These are phyloP conservation scores for Cystobasidium sp. DNA, from an alignment of 1,284 basidiomycete genomes.

Conservation along the genomic window DNA sequence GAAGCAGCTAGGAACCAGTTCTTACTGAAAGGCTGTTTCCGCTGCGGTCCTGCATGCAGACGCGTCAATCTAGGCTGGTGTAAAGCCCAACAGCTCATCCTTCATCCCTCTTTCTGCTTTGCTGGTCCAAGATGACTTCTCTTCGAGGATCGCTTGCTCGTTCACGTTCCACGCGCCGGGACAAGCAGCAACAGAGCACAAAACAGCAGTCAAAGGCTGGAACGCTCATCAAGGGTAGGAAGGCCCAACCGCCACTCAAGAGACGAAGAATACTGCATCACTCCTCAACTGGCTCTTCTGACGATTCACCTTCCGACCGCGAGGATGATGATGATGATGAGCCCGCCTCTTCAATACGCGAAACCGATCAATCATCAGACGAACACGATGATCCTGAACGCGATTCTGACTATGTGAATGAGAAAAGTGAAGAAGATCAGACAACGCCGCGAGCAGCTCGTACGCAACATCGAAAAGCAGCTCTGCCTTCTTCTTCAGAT, in stretches of 20 bases:
- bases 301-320: not conserved
- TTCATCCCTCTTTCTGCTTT: not conserved
- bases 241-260: slow-evolving; percentile 23
- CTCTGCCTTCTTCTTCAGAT: slow-evolving; percentile 7
- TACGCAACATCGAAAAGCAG: not conserved
- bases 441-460: slow-evolving; percentile 13
- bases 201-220: not conserved
- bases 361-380: slow-evolving; percentile 12
- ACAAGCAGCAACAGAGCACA: slow-evolving; percentile 1
- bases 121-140: not conserved
- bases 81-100: slow-evolving; percentile 4
- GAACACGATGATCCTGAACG: slow-evolving; percentile 36
- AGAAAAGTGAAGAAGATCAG: slow-evolving; percentile 25
- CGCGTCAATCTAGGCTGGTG: not conserved
- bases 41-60: slow-evolving; percentile 1
- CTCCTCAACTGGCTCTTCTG: slow-evolving; percentile 28
- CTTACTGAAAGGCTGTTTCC: not conserved
- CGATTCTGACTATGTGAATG: slow-evolving; percentile 36
- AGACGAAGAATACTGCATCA: slow-evolving; percentile 29
- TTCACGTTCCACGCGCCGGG: slow-evolving; percentile 14
- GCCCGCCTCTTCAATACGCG: not conserved
- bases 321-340: not conserved
- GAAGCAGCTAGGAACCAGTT: not conserved
- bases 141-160: slow-evolving; percentile 16
- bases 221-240: not conserved